Base-by-base conservation (phyloP, 352 stramenopile genomes). In the Globisporangium nunn region DNA sequence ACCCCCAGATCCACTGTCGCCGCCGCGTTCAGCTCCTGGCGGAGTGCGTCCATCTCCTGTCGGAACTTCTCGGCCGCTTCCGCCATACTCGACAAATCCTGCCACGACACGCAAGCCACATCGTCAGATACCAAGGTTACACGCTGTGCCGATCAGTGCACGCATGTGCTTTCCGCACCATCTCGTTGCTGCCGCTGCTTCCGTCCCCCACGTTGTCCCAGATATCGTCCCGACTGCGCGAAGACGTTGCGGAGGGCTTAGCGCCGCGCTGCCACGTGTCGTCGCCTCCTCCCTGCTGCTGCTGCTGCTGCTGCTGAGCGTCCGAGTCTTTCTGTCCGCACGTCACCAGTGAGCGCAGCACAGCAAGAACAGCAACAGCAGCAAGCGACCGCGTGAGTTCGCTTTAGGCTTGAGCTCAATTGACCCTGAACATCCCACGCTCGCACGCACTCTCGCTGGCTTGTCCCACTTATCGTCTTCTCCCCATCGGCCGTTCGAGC, bases 61-160 rank as follows among this genome's bases (percentile, higher is more conserved):
- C 85, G 82, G 63, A 95, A 95, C 43, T 83, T 81, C 64, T 93
- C 85, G 0, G 85, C 81, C 43, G 82, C 85, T 54, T 77, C 69
- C 6, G 85, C 75, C 78, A 95, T 93, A 57, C 73, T 86, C 45
- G 79, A 83, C 54, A 95, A 52, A 50, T 91, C 85, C 85, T 95
- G 47, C 11, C 40, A 43, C 17, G 23, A n/a, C 18, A 43, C 33
- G 62, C 39, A 41, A 41, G 69, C 6, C 7, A 29, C 48, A 59
- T 29, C 45, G 50, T 6, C 30, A 66, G 50, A 28, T 11, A 28
- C 23, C n/a, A 57, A 54, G 30, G 49, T 7, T 3, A 6, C 23
- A 30, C 15, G 30, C 40, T 40, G 10, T 2, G n/a, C n/a, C 12
- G 11, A 45, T 4, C 3, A 23, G 23, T 23, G 23, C 23, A 23